These are phyloP conservation scores for Fomitopsis serialis DNA, from an alignment of 768 basidiomycete genomes.

Conservation along the genomic window DNA sequence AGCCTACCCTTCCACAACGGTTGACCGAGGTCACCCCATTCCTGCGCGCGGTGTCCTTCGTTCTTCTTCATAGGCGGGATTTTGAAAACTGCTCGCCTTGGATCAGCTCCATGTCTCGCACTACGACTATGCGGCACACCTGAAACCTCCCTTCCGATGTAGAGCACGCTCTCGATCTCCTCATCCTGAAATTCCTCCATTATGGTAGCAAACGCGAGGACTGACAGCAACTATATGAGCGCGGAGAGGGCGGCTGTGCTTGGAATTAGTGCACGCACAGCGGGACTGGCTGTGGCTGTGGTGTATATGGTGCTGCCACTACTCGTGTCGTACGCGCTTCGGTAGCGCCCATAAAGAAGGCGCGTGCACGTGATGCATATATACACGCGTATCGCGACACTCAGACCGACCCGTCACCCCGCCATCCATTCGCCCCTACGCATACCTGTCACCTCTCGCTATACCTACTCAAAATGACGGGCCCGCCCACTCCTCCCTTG, in stretches of 20 bases:
- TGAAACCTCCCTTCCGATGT: constrained; percentile 87
- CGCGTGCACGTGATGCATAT: background rate
- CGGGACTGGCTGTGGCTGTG: too few species aligned
- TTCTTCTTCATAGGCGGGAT: constrained; percentile 83
- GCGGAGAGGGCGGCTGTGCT: too few species aligned
- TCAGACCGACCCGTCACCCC: background rate
- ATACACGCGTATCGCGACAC: background rate
- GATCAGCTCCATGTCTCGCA: constrained; percentile 14
- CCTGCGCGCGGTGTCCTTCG: constrained; percentile 87
- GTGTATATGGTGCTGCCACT: background rate
- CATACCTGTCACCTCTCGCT: background rate
- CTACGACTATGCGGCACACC: constrained; percentile 40
- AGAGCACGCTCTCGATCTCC: constrained; percentile 86
- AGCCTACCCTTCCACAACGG: constrained; percentile 92
- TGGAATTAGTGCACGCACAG: too few species aligned
- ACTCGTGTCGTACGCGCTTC: background rate
- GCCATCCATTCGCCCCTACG: background rate
- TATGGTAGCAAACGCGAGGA: background rate
- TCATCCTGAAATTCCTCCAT: constrained; percentile 58
- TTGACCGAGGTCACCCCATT: constrained; percentile 82
- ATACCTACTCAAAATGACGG: constrained; percentile 40
- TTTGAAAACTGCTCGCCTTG: constrained; percentile 64
- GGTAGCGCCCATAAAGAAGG: background rate
- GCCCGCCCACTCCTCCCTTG: constrained; percentile 60
- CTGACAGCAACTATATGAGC: background rate